Percentiles rank a stretch among this genome's conserved stretches.
Conservation (phyloP, 345 rosid species). For the Brassica nigra region DNA sequence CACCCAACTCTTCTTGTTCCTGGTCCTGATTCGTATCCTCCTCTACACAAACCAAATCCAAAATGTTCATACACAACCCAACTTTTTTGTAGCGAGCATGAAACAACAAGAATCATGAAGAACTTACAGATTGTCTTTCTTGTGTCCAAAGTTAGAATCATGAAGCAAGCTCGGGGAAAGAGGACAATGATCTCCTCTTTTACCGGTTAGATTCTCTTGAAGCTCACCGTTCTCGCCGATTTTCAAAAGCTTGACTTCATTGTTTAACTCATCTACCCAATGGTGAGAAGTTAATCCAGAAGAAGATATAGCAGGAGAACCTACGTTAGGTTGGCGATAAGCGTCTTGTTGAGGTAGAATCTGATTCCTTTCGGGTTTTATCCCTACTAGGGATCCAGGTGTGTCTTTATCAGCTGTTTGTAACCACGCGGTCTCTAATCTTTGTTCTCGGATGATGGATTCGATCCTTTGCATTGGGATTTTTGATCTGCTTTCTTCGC, state of each 20-base stretch:
- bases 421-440: conserved; percentile 97
- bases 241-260: conserved; percentile 68
- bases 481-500: conserved; percentile 53
- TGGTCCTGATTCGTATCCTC: conserved; percentile 68
- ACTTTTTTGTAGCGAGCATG: background rate
- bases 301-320: conserved; percentile 49
- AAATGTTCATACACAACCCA: background rate
- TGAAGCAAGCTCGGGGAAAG: conserved; percentile 91
- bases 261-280: conserved; percentile 71
- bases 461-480: conserved; percentile 90
- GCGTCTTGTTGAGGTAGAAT: conserved; percentile 80
- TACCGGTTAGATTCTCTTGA: conserved; percentile 58
- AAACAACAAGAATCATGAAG: background rate
- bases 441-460: conserved; percentile 92
- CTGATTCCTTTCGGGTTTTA: conserved; percentile 90
- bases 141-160: conserved; percentile 50
- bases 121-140: conserved; percentile 85
- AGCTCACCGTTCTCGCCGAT: conserved; percentile 54
- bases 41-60: conserved; percentile 48
- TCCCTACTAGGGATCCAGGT: conserved; percentile 55
- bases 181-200: conserved; percentile 55
- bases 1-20: conserved; percentile 80
- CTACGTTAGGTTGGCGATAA: conserved; percentile 43
- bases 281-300: conserved; percentile 58
- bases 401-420: conserved; percentile 89